These are phyloP conservation scores for Antitrichia curtipendula DNA, from an alignment of 225 moss, liverwort and hornwort species.

Conservation along the genomic window DNA sequence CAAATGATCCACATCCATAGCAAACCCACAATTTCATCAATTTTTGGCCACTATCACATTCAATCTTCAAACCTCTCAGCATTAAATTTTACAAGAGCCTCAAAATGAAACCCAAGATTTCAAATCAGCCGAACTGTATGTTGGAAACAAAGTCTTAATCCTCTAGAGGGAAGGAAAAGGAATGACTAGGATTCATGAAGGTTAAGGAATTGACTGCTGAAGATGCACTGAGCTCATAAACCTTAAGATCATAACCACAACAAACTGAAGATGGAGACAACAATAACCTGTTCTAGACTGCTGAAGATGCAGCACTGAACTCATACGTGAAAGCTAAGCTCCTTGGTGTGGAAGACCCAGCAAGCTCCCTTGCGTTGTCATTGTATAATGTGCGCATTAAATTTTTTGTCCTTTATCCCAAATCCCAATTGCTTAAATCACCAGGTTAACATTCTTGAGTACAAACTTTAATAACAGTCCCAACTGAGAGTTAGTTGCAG, in stretches of 20 bases:
- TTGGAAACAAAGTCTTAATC: too few species aligned
- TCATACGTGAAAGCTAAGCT: not conserved
- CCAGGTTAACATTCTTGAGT: not conserved
- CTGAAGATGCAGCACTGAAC: not conserved
- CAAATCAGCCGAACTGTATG: too few species aligned
- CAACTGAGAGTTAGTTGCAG: too few species aligned
- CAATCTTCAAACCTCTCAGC: not conserved
- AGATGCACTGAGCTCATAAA: not conserved
- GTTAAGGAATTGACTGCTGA: not conserved
- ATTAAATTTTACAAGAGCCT: not conserved
- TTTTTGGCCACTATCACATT: not conserved
- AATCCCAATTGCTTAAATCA: not conserved
- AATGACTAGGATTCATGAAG: not conserved
- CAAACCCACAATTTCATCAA: not conserved
- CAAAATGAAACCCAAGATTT: too few species aligned
- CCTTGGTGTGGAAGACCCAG: not conserved
- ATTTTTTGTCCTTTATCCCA: not conserved
- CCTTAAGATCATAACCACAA: not conserved
- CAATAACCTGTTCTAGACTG: not conserved
- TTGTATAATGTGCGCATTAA: not conserved
- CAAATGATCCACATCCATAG: not conserved
- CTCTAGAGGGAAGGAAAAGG: not conserved
- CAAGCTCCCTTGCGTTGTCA: too few species aligned
- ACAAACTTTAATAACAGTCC: not conserved
- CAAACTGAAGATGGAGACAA: not conserved